Evolutionary conservation across 129 eudicot species (phyloP), one percentile per base, ranked within the genome.

Genomic region (Pittosporum tobira): DNA sequence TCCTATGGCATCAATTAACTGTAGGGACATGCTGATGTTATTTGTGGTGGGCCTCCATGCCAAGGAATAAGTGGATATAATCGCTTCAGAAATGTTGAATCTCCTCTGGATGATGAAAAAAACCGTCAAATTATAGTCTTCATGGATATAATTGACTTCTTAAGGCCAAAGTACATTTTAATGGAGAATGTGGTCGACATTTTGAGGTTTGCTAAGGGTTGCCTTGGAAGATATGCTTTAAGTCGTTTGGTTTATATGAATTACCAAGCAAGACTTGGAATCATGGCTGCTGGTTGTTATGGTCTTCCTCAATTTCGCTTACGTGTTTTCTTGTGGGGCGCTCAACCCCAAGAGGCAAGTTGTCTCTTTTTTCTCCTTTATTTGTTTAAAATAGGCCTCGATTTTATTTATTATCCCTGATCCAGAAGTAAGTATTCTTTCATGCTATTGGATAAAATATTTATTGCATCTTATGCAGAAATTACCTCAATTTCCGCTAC

Each of bases 401-500:
- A n/a, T n/a, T n/a, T n/a, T n/a, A n/a, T n/a, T n/a, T n/a, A n/a
- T n/a, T n/a, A n/a, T n/a, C n/a, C n/a, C n/a, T n/a, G n/a, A n/a
- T n/a, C n/a, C n/a, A n/a, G n/a, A n/a, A n/a, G n/a, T n/a, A 14
- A 40, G n/a, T 40, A 40, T 4, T 40, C 15, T 40, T 13, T 40
- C 46, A 13, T 40, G 46, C 14, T 12, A 40, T 12, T 40, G 46
- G 11, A 11, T 14, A 14, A 40, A n/a, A 61, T 47, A 38, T n/a
- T 55, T 42, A 47, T 49, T 65, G 30, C 62, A 26, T 62, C 6
- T 22, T 13, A 20, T 66, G 71, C 76, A 81, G 84, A 61, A 64
- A 67, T 64, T 81, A 67, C 88, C 88, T 24, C 84, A 74, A n/a
- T 81, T 81, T 67, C 84, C 88, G 9, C 82, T 82, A 64, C 89